Percentiles rank a stretch among this genome's conserved stretches.
Conservation (phyloP, 768 basidiomycete species). For the Cystofilobasidium bisporidii region DNA sequence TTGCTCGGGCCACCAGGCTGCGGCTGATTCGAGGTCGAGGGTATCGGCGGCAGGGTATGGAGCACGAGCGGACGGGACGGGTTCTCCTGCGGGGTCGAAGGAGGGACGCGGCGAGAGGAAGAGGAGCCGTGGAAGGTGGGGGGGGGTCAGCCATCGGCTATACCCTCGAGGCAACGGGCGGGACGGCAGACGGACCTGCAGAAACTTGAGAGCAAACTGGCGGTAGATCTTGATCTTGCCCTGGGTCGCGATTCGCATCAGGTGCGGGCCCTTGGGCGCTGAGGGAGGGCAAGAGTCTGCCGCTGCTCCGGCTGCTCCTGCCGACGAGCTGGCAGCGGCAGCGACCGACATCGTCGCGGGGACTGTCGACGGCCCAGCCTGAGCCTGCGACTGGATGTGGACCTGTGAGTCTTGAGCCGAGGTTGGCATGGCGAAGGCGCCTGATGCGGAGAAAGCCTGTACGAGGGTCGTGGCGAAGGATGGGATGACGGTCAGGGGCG, state of each 20-base stretch:
- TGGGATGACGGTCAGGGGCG: too few species aligned
- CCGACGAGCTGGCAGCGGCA: not conserved
- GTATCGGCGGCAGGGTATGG: slow-evolving; percentile 19
- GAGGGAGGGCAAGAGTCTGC: not conserved
- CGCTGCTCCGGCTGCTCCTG: not conserved
- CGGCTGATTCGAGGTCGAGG: not conserved
- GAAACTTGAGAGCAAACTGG: slow-evolving; percentile 48
- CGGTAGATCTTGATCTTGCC: slow-evolving; percentile 53
- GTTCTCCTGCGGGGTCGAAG: slow-evolving; percentile 4
- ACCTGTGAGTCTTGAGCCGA: not conserved
- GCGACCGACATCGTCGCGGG: not conserved
- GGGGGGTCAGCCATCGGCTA: not conserved
- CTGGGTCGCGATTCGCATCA: slow-evolving; percentile 50
- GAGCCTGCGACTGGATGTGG: not conserved
- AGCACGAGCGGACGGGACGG: slow-evolving; percentile 19
- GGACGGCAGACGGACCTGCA: slow-evolving; percentile 44
- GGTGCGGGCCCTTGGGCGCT: slow-evolving; percentile 47
- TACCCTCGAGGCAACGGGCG: too few species aligned
- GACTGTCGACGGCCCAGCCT: not conserved
- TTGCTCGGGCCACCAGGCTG: too few species aligned
- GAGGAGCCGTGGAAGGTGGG: not conserved
- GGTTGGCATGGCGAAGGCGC: too few species aligned
- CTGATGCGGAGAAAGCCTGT: too few species aligned
- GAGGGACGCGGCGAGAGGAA: too few species aligned
- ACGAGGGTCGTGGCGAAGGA: too few species aligned